These are phyloP conservation scores for Juglanconis sp. DNA, from an alignment of 2,329 filamentous ascomycete genomes.

Conservation along the genomic window DNA sequence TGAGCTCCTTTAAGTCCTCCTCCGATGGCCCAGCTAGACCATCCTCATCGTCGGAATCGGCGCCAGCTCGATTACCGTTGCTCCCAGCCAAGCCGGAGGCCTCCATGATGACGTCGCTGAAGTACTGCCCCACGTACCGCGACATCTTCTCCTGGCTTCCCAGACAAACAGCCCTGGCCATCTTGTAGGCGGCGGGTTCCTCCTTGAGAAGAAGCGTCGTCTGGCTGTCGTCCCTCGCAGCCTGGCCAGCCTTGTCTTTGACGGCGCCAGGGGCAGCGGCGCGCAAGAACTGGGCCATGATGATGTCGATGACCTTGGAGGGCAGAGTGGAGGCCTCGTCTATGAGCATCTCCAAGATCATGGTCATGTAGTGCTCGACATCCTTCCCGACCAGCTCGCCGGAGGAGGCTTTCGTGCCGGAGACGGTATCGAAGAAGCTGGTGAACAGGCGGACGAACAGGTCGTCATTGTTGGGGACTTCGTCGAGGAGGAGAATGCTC, in stretches of 20 bases:
- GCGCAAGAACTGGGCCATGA: conserved; percentile 92
- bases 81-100: conserved; percentile 61
- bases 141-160: conserved; percentile 90
- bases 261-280: conserved; percentile 69
- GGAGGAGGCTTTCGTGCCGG: conserved; percentile 68
- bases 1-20: conserved; percentile 80
- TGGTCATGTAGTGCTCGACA: conserved; percentile 88
- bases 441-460: conserved; percentile 81
- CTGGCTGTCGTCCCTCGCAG: conserved; percentile 68
- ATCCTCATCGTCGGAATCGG: conserved; percentile 63
- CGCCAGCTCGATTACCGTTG: conserved; percentile 56
- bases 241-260: conserved; percentile 54
- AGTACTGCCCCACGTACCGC: conserved; percentile 90
- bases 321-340: conserved; percentile 81
- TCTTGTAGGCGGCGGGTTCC: conserved; percentile 88
- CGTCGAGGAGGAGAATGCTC: conserved; percentile 86
- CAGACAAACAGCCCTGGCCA: conserved; percentile 93
- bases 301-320: conserved; percentile 80
- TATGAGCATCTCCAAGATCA: conserved; percentile 78
- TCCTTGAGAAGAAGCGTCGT: conserved; percentile 82
- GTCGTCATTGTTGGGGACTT: conserved; percentile 77
- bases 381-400: conserved; percentile 88
- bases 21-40: conserved; percentile 64
- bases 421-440: conserved; percentile 87
- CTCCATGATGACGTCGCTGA: conserved; percentile 93